Conservation (phyloP, 2,329 filamentous ascomycete species). For the Tolypocladium ovalisporum region DNA sequence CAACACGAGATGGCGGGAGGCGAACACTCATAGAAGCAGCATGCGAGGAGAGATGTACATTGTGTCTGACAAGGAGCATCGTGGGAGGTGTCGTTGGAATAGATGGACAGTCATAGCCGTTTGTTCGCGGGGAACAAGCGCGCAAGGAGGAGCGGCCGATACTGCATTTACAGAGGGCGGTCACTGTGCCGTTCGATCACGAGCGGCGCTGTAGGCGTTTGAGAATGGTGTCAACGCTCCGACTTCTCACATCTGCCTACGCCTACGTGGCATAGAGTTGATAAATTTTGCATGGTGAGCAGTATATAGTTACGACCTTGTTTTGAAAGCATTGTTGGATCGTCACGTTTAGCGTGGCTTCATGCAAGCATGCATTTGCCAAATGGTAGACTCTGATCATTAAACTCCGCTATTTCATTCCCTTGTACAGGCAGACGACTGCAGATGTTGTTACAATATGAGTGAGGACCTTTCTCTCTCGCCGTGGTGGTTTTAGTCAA, state of each 20-base stretch:
- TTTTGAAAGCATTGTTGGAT: background rate
- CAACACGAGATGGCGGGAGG: background rate
- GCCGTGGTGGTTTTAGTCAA: background rate
- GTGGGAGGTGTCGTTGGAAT: background rate
- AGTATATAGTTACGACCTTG: background rate
- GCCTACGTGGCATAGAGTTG: background rate
- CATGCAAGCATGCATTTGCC: background rate
- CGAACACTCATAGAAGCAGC: background rate
- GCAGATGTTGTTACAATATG: conserved; percentile 3
- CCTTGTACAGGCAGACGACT: conserved; percentile 4
- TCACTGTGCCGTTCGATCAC: background rate
- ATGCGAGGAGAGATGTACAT: background rate
- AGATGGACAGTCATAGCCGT: background rate
- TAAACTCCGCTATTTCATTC: background rate
- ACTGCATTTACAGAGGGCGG: background rate
- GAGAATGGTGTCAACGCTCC: background rate
- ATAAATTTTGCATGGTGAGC: background rate
- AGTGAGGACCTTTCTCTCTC: background rate
- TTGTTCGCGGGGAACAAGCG: background rate
- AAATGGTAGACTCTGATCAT: background rate
- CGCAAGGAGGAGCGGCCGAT: background rate
- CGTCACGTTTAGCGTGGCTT: background rate
- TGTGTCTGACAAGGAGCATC: background rate
- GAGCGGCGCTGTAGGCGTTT: background rate
- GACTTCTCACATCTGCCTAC: background rate